Percentiles rank a stretch among this genome's conserved stretches.
Evolutionary conservation across 1,284 basidiomycete species (phyloP).

Genomic region (Trichosporon asahii): DNA sequence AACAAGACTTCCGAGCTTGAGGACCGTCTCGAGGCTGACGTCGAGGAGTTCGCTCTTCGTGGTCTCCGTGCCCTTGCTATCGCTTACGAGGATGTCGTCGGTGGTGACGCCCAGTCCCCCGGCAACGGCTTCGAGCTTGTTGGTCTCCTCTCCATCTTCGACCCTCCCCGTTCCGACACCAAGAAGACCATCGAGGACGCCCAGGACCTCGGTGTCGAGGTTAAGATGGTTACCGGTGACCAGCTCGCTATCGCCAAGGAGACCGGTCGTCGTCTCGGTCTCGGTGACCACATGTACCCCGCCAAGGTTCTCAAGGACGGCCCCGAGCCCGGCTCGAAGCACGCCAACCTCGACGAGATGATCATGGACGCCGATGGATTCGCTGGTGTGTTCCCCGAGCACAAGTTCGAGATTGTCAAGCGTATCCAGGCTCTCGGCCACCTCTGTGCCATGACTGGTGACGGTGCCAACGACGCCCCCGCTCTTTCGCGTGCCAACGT

Average conservation of each 20-base stretch:
- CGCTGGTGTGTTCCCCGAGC: slow-evolving; percentile 94
- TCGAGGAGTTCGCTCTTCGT: slow-evolving; percentile 90
- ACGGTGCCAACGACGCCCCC: slow-evolving; percentile 94
- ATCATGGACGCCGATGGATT: slow-evolving; percentile 65
- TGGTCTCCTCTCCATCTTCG: slow-evolving; percentile 95
- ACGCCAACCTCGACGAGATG: slow-evolving; percentile 84
- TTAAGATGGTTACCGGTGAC: slow-evolving; percentile 99
- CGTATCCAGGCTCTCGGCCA: slow-evolving; percentile 87
- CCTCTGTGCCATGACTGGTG: slow-evolving; percentile 89
- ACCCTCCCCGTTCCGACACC: slow-evolving; percentile 96
- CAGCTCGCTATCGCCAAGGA: slow-evolving; percentile 99
- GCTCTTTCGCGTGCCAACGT: slow-evolving; percentile 91
- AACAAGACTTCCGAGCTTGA: slow-evolving; percentile 93
- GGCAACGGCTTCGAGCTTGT: slow-evolving; percentile 97
- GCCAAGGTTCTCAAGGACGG: slow-evolving; percentile 93
- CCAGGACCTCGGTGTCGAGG: slow-evolving; percentile 88
- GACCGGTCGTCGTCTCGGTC: slow-evolving; percentile 93
- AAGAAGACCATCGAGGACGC: slow-evolving; percentile 99
- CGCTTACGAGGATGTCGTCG: slow-evolving; percentile 88
- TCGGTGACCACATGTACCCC: slow-evolving; percentile 95
- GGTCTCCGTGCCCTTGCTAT: slow-evolving; percentile 98
- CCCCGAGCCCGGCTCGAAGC: slow-evolving; percentile 70
- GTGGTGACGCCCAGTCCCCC: slow-evolving; percentile 55
- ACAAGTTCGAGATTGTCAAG: slow-evolving; percentile 92
- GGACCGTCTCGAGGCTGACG: slow-evolving; percentile 86